Conservation (phyloP, 2,329 filamentous ascomycete species). For the Fonsecaea nubica region DNA sequence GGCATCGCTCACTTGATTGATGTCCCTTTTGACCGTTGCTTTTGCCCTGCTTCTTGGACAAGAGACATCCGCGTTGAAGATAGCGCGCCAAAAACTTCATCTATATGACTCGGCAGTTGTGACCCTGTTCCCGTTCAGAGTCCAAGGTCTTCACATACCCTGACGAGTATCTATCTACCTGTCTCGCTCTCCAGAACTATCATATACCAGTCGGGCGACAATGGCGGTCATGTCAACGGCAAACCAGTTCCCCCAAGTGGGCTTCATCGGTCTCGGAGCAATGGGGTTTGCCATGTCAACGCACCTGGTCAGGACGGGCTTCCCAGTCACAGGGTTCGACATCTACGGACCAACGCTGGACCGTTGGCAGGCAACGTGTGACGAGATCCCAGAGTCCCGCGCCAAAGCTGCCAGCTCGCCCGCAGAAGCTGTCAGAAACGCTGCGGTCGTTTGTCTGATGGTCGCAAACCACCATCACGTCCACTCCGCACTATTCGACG, state of each 20-base stretch:
- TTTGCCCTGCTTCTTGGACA: neutral
- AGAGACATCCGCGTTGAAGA: neutral
- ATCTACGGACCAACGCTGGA: slow-evolving; percentile 71
- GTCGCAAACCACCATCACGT: slow-evolving; percentile 75
- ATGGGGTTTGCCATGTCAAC: slow-evolving; percentile 86
- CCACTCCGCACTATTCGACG: slow-evolving; percentile 68
- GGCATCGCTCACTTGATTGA: slow-evolving; percentile 1
- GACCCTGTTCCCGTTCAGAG: neutral
- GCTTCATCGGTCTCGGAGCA: slow-evolving; percentile 77
- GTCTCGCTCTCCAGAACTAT: too few species aligned
- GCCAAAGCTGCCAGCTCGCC: slow-evolving; percentile 66
- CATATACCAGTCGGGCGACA: neutral
- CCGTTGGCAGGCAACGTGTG: slow-evolving; percentile 68
- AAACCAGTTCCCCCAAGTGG: slow-evolving; percentile 57
- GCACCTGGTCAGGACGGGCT: slow-evolving; percentile 71
- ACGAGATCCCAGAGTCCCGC: slow-evolving; percentile 64
- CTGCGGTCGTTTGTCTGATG: slow-evolving; percentile 61
- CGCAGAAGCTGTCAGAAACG: slow-evolving; percentile 61
- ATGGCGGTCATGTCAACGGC: slow-evolving; percentile 33
- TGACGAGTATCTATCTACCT: neutral
- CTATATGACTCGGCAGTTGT: neutral
- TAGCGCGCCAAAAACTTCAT: neutral
- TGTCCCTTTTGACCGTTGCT: neutral
- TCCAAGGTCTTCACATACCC: neutral
- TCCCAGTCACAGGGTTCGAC: slow-evolving; percentile 73